Percentiles rank a stretch among this genome's conserved stretches.
Conservation (phyloP, 2,329 filamentous ascomycete genomes). For the Verticillium dahliae region DNA sequence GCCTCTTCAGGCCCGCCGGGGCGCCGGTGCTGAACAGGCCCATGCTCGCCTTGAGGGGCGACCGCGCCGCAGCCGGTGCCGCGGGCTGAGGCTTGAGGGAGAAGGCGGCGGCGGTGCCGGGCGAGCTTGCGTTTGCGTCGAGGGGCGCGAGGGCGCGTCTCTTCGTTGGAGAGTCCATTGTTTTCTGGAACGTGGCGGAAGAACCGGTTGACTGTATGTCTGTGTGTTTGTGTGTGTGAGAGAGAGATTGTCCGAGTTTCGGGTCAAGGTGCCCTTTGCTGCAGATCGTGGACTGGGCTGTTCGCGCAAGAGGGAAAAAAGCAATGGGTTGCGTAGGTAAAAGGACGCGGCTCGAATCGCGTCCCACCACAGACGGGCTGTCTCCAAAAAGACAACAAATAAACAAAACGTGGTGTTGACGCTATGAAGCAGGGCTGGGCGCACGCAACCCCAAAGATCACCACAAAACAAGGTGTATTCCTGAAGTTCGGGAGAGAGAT, state of each 20-base stretch:
- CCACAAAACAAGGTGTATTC: neutral
- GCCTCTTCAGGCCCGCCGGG: constrained; percentile 7
- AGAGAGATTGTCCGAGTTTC: neutral
- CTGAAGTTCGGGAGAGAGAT: neutral
- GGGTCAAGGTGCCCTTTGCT: too few species aligned
- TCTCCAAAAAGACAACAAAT: constrained; percentile 2
- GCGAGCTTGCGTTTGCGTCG: constrained; percentile 34
- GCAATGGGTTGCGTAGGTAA: neutral
- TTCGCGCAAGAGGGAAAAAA: neutral
- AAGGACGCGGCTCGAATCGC: neutral
- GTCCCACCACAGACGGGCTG: neutral
- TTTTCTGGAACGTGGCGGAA: neutral
- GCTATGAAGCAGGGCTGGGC: neutral
- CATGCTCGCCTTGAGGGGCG: constrained; percentile 8
- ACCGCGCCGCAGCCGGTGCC: neutral
- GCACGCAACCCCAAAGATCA: neutral
- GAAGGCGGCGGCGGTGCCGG: constrained; percentile 16
- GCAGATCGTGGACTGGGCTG: too few species aligned
- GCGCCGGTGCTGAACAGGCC: constrained; percentile 2
- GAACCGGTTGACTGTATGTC: constrained; percentile 4
- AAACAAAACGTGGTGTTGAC: neutral
- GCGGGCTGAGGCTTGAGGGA: neutral
- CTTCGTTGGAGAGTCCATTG: constrained; percentile 29
- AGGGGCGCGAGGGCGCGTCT: constrained; percentile 42
- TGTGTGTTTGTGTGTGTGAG: neutral